Evolutionary conservation across 2,329 filamentous ascomycete species (phyloP).

Genomic region (Emmonsiellopsis sp.): DNA sequence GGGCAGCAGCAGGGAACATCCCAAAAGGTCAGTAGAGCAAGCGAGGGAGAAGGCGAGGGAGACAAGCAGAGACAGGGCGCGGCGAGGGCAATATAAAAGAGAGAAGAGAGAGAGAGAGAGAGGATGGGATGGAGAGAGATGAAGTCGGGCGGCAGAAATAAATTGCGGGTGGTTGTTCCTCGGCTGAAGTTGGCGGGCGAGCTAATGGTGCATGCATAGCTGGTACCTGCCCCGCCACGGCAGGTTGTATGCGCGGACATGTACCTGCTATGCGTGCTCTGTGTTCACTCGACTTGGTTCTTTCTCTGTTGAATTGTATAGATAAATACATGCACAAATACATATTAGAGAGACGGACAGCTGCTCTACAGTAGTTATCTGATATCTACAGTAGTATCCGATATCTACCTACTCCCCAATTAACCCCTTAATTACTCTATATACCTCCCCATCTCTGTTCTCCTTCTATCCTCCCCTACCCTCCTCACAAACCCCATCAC

Average conservation of each 20-base stretch:
- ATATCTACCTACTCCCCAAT: too few relatives aligned
- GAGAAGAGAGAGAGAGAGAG: constrained; percentile 6
- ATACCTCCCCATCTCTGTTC: background rate
- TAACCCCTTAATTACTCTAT: too few relatives aligned
- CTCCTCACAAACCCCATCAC: background rate
- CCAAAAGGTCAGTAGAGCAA: constrained; percentile 7
- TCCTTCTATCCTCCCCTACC: background rate
- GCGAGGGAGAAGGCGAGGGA: background rate
- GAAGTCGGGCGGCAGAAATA: background rate
- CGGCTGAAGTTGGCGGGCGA: too few relatives aligned
- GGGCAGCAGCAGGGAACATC: constrained; percentile 37
- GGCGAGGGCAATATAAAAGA: too few relatives aligned
- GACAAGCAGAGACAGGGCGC: background rate
- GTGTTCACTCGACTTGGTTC: too few relatives aligned
- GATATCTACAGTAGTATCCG: too few relatives aligned
- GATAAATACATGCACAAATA: too few relatives aligned
- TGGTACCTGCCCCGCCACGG: background rate
- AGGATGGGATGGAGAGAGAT: constrained; percentile 2
- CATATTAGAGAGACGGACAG: too few relatives aligned
- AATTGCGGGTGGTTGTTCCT: background rate
- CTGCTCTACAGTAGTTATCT: too few relatives aligned
- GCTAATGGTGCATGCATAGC: background rate
- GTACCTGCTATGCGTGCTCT: background rate
- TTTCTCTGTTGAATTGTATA: too few relatives aligned
- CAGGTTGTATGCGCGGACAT: background rate